Evolutionary conservation across 768 basidiomycete genomes (phyloP).

Genomic region (Amanita molliuscula): DNA sequence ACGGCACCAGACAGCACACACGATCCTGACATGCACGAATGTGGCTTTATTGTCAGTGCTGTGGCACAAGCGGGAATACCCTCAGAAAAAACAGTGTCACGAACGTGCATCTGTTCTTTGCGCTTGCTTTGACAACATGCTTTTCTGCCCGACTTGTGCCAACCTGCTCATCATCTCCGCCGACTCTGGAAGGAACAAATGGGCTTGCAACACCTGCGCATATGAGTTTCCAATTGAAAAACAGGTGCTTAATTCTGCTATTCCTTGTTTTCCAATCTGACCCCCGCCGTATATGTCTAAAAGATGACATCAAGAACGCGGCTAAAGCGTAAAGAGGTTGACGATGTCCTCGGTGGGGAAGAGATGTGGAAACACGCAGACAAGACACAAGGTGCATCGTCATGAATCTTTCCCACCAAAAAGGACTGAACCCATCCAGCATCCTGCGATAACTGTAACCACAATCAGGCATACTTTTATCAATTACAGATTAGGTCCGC

Average conservation of each 20-base stretch:
- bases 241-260: slow-evolving; percentile 36
- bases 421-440: slow-evolving; percentile 21
- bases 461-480: slow-evolving; percentile 82
- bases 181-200: slow-evolving; percentile 80
- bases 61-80: too few species aligned
- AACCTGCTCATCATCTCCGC: slow-evolving; percentile 76
- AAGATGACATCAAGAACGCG: slow-evolving; percentile 89
- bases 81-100: too few species aligned
- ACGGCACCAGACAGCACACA: too few species aligned
- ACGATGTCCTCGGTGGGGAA: slow-evolving; percentile 92
- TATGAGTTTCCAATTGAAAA: slow-evolving; percentile 92
- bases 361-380: slow-evolving; percentile 94
- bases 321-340: slow-evolving; percentile 82
- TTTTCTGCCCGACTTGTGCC: slow-evolving; percentile 92
- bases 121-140: slow-evolving; percentile 33
- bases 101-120: too few species aligned
- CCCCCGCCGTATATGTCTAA: neutral
- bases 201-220: slow-evolving; percentile 88
- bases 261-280: neutral
- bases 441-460: slow-evolving; percentile 71
- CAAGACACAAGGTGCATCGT: slow-evolving; percentile 54
- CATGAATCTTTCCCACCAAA: neutral
- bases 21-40: too few species aligned
- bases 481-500: slow-evolving; percentile 94
- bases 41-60: too few species aligned